These are phyloP conservation scores for Diaporthe velutina DNA, from an alignment of 2,329 filamentous ascomycete species.

Conservation along the genomic window DNA sequence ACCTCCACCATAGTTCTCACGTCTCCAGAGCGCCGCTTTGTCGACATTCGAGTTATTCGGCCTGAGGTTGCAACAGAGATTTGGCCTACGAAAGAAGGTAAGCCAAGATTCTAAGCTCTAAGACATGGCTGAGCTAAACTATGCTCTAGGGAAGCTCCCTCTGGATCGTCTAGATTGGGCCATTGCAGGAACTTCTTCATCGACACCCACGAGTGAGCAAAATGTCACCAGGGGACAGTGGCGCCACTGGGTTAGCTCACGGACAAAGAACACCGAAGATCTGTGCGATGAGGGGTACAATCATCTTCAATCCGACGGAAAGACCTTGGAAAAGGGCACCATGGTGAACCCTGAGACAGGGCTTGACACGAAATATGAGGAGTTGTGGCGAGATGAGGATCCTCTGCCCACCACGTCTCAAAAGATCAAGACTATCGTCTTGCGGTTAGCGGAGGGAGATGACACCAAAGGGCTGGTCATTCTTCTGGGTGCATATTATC, in stretches of 20 bases:
- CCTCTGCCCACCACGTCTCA: neutral
- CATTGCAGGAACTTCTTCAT: neutral
- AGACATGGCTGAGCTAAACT: neutral
- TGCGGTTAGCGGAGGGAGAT: neutral
- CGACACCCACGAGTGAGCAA: neutral
- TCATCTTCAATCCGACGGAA: neutral
- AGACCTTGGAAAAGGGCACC: neutral
- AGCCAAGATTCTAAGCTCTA: neutral
- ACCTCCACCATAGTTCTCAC: constrained; percentile 3
- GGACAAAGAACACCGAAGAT: neutral
- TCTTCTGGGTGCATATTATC: neutral
- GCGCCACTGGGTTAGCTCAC: neutral
- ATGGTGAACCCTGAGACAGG: neutral
- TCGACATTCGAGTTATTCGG: neutral
- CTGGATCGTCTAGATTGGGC: constrained; percentile 5
- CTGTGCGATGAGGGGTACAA: neutral
- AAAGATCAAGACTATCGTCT: neutral
- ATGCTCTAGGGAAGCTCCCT: neutral
- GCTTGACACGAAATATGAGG: constrained; percentile 1
- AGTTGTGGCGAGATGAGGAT: neutral
- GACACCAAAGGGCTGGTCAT: neutral
- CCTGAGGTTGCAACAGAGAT: neutral
- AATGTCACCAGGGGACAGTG: neutral
- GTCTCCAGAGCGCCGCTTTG: neutral
- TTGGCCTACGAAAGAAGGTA: neutral